A percentile compares a stretch with the other conserved stretches of the same genome.
phyloP scores from a whole-genome alignment of 2,329 filamentous ascomycete species.

The Apiospora marii region DNA sequence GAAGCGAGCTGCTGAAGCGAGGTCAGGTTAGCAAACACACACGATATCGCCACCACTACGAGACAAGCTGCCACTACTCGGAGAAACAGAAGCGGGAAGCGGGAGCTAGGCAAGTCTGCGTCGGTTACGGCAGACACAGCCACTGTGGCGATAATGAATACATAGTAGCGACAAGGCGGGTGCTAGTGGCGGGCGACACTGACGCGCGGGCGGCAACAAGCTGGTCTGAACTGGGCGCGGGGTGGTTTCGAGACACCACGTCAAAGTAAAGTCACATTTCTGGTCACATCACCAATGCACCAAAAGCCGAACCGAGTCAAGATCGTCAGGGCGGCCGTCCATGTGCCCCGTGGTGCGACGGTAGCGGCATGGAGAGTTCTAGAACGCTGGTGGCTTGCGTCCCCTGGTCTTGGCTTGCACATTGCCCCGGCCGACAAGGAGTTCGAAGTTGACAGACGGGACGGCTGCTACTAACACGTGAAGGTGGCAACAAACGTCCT shows the following conservation, averaged over 20 bases:
- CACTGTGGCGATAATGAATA: conserved; percentile 1
- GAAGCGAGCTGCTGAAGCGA: neutral
- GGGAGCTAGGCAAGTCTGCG: neutral
- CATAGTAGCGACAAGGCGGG: no score
- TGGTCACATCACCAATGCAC: neutral
- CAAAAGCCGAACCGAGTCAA: neutral
- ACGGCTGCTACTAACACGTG: neutral
- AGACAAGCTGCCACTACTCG: neutral
- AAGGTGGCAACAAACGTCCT: conserved; percentile 6
- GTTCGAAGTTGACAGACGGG: neutral
- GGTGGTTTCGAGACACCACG: neutral
- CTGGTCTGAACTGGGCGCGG: no score
- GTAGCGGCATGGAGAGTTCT: neutral
- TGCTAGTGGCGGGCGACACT: neutral
- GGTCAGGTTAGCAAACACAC: neutral
- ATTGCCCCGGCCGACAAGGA: neutral
- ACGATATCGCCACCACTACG: neutral
- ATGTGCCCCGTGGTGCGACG: neutral
- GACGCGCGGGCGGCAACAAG: conserved; percentile 2
- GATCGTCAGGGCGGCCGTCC: neutral
- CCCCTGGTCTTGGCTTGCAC: neutral
- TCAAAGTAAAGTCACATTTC: neutral
- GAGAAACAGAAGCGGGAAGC: neutral
- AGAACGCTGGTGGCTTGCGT: neutral
- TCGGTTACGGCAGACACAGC: neutral